Conservation (phyloP, 1,284 basidiomycete genomes). For the Cutaneotrichosporon spelunceum region DNA sequence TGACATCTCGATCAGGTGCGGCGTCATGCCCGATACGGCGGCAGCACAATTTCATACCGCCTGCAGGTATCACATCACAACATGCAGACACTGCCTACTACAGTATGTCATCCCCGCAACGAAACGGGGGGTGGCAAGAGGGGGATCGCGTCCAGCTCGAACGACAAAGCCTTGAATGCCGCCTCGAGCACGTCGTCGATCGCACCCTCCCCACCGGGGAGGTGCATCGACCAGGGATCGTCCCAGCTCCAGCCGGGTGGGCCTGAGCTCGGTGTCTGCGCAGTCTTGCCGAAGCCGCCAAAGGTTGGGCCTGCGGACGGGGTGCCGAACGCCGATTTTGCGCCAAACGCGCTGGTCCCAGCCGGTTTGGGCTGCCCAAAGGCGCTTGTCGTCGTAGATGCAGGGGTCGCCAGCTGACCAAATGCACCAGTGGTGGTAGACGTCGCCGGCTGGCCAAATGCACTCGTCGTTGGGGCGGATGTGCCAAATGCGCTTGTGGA, state of each 20-base stretch:
- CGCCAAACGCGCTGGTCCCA: slow-evolving; percentile 30
- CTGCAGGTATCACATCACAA: background rate
- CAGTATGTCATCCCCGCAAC: slow-evolving; percentile 22
- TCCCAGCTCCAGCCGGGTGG: slow-evolving; percentile 39
- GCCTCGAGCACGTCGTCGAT: slow-evolving; percentile 44
- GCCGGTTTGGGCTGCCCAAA: slow-evolving; percentile 15
- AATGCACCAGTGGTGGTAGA: background rate
- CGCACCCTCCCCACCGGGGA: slow-evolving; percentile 21
- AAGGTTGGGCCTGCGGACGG: slow-evolving; percentile 1
- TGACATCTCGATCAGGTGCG: no score
- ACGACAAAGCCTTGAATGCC: slow-evolving; percentile 62
- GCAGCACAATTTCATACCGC: no score
- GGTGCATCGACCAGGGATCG: slow-evolving; percentile 41
- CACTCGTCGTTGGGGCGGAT: slow-evolving; percentile 11
- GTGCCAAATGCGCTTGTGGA: slow-evolving; percentile 24
- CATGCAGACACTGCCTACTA: background rate
- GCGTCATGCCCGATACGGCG: no score
- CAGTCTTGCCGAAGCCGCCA: slow-evolving; percentile 10
- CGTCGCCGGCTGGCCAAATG: background rate
- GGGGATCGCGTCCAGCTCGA: slow-evolving; percentile 71
- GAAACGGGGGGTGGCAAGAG: slow-evolving; percentile 72
- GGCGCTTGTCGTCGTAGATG: background rate
- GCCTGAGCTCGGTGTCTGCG: slow-evolving; percentile 1
- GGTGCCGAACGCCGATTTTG: background rate
- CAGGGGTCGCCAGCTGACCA: background rate